Evolutionary conservation across 2,329 filamentous ascomycete genomes (phyloP), one percentile per base, ranked within the genome.

Genomic region (Cladosporium oxysporum): DNA sequence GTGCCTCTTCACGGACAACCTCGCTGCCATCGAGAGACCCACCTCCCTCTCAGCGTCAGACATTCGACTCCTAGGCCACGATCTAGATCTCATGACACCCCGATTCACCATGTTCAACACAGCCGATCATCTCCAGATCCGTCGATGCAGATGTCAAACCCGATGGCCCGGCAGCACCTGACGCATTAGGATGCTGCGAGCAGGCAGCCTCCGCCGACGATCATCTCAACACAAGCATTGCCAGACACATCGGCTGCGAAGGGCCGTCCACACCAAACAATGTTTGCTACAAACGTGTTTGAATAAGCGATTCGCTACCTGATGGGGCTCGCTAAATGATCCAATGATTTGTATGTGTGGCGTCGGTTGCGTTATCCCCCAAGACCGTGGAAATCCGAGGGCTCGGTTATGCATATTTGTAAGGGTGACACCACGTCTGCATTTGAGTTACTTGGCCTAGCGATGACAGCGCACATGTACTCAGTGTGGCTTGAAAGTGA

Each of bases 311-410:
- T 47, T 47, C 41, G 41, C 41, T 47, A 8, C 8, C 3, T 47
- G 10, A 3, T 11, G 4, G n/a, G 21, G n/a, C 12, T 47, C n/a
- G 41, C 41, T 47, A 47, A 16, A 47, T 4, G 41, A 11, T 21
- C 41, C 41, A 23, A 47, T 47, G 12, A 3, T 21, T 47, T 12
- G 1, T 0, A 47, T 3, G 8, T 31, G 55, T 35, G 52, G 52
- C 52, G 52, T 41, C 55, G n/a, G 55, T 14, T 33, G 21, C 21
- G 55, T 58, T 29, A 11, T 35, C 33, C n/a, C 29, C 33, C 55
- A 28, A 21, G n/a, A 33, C 55, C 55, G 55, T 14, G 55, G 11
- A 58, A 58, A 58, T 58, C 55, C 55, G 55, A 58, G 33, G 6
- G 6, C n/a, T 41, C 31, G 55, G 55, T 49, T 50, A 50, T 26